Base-by-base conservation (phyloP, 2,329 filamentous ascomycete species). In the Arthrobotrys sinensis region DNA sequence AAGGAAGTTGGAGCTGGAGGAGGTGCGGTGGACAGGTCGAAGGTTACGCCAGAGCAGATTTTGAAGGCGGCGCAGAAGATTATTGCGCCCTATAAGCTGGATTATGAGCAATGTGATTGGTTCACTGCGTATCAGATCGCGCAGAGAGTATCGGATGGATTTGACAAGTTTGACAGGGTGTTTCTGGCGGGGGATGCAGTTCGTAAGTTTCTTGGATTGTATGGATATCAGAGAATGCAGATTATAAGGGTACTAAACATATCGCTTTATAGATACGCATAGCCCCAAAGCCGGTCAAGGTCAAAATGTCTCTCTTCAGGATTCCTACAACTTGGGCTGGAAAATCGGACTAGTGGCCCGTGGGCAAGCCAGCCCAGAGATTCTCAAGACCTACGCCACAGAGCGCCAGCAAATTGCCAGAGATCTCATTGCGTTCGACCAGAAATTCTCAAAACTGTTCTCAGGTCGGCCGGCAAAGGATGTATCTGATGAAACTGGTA, bases 271-370 rank as follows among this genome's bases (percentile, higher is more conserved):
- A 78, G 75, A 88, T 76, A 88, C 87, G 1, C 87, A 88, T 80
- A 85, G 84, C 14, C 90, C 90, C 19, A 91, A 91, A 81, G 90
- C 89, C 0, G 90, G 90, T 1, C 90, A 92, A 81, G 91, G 91
- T 11, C 92, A 92, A 90, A 93, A 93, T 80, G 88, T 91, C 1
- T 88, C 86, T 34, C 91, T 93, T 88, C 90, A 91, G 80, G 91
- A 93, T 82, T 93, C 93, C 0, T 89, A 93, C 77, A 98, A 97
- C 84, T 87, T 98, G 46, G 94, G 94, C 6, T 98, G 94, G 94
- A 98, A 98, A 86, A 92, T 97, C 64, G 94, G 97, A 83, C 90
- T 92, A 40, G 95, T 97, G 8, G 94, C 97, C 83, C 88, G 88
- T 28, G 93, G 93, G 11, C 93, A 97, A 81, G 93, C 93, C 0